Evolutionary conservation across 306 rosid genomes (phyloP).

Genomic region (Vicia faba): DNA sequence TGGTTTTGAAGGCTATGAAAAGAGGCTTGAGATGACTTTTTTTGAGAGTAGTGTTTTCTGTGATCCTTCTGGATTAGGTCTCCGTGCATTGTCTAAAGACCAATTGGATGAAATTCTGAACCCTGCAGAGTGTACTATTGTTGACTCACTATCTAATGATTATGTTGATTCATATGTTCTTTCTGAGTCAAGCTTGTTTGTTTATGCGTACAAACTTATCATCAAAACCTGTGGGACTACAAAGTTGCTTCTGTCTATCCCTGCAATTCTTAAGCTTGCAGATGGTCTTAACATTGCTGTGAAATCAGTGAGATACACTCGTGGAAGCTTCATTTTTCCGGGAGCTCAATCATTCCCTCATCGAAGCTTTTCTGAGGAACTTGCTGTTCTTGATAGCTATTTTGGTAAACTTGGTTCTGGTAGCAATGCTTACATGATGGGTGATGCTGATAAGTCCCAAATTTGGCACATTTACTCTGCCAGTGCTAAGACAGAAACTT

Average conservation of each 20-base stretch:
- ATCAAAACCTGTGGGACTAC: conserved; percentile 98
- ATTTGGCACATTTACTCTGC: conserved; percentile 93
- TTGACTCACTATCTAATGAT: conserved; percentile 73
- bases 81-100: conserved; percentile 63
- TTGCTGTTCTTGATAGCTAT: conserved; percentile 68
- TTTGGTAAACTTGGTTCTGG: conserved; percentile 68
- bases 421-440: conserved; percentile 75
- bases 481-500: conserved; percentile 41
- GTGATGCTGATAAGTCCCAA: conserved; percentile 56
- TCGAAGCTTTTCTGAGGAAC: conserved; percentile 78
- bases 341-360: conserved; percentile 86
- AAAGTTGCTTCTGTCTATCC: conserved; percentile 78
- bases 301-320: conserved; percentile 76
- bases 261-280: conserved; percentile 73
- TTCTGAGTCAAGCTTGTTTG: conserved; percentile 90
- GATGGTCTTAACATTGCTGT: conserved; percentile 62
- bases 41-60: conserved; percentile 62
- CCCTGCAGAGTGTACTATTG: conserved; percentile 94
- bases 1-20: conserved; percentile 95
- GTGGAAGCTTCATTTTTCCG: conserved; percentile 90
- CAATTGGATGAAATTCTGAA: conserved; percentile 80
- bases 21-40: conserved; percentile 90
- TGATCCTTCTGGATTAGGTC: conserved; percentile 75
- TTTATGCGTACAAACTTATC: conserved; percentile 73
- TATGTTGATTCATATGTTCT: conserved; percentile 88